Evolutionary conservation across 2,329 filamentous ascomycete species (phyloP).

Genomic region (Colletotrichum phormii): DNA sequence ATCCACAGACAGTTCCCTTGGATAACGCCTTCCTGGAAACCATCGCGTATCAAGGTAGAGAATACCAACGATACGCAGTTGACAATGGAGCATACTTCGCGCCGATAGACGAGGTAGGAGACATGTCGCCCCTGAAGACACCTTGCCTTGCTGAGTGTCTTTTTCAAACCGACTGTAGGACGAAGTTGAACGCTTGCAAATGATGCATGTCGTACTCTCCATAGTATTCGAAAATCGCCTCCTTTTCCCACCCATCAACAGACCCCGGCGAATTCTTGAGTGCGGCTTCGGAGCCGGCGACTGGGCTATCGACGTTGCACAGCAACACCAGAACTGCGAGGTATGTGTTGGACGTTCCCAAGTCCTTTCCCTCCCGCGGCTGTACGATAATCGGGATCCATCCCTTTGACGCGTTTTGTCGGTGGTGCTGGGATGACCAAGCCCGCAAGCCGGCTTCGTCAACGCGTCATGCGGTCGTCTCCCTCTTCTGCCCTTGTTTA

Average conservation of each 20-base stretch:
- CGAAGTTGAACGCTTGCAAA: conserved; percentile 73
- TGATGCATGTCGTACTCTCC: conserved; percentile 72
- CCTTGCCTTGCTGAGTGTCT: neutral
- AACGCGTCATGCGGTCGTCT: neutral
- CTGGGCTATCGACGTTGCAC: conserved; percentile 78
- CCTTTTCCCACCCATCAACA: conserved; percentile 75
- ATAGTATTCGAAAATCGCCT: conserved; percentile 74
- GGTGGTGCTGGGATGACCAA: neutral
- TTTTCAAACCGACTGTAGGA: conserved; percentile 60
- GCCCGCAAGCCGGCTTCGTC: too few relatives aligned
- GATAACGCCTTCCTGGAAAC: conserved; percentile 70
- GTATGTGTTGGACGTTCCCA: conserved; percentile 53
- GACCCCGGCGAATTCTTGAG: conserved; percentile 72
- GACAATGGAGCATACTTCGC: conserved; percentile 74
- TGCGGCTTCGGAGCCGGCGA: conserved; percentile 78
- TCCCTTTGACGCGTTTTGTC: neutral
- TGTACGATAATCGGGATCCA: neutral
- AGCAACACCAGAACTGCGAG: conserved; percentile 72
- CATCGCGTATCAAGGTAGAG: conserved; percentile 69
- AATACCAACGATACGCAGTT: conserved; percentile 75
- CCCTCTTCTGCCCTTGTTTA: neutral
- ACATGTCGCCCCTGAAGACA: neutral
- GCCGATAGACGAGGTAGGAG: conserved; percentile 76
- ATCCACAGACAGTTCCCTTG: conserved; percentile 61
- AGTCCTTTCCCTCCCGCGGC: neutral